Conservation (phyloP, 805 yeast genomes). For the Yamadazyma olivae region DNA sequence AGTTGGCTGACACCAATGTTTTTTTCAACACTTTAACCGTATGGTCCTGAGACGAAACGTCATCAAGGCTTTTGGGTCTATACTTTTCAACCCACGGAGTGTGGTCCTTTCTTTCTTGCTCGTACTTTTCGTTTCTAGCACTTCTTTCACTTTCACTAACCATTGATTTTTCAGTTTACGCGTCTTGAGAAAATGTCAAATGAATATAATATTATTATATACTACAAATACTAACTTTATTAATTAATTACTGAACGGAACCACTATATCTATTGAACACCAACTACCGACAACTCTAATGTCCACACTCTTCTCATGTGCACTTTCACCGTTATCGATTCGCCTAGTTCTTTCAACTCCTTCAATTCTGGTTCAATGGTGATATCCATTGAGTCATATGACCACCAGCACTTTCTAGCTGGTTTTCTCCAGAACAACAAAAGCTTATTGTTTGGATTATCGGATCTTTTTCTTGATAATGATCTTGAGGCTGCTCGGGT, state of each 20-base stretch:
- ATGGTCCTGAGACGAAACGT: constrained; percentile 88
- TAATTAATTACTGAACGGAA: too few relatives aligned
- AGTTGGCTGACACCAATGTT: constrained; percentile 73
- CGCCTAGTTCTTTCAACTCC: neutral
- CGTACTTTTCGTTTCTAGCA: constrained; percentile 21
- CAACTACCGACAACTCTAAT: constrained; percentile 84
- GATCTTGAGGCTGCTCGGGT: constrained; percentile 59
- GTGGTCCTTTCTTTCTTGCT: constrained; percentile 44
- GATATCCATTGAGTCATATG: constrained; percentile 54
- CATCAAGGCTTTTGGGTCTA: constrained; percentile 84
- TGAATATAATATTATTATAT: neutral
- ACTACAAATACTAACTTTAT: too few relatives aligned
- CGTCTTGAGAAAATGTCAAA: neutral
- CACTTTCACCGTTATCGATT: constrained; percentile 46
- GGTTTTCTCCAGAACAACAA: constrained; percentile 96
- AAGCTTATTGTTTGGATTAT: constrained; percentile 50
- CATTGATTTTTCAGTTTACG: too few relatives aligned
- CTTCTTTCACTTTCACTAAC: constrained; percentile 1
- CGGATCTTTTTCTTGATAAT: constrained; percentile 46
- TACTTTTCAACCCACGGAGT: constrained; percentile 95
- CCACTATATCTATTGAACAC: constrained; percentile 51
- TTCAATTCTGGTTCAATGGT: constrained; percentile 23
- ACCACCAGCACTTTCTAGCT: constrained; percentile 99
- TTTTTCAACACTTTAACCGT: constrained; percentile 80
- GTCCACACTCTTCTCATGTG: constrained; percentile 98